A percentile compares a stretch with the other conserved stretches of the same genome.
Conservation (phyloP, 2,329 filamentous ascomycete species). For the Alternaria novae-zelandiae region DNA sequence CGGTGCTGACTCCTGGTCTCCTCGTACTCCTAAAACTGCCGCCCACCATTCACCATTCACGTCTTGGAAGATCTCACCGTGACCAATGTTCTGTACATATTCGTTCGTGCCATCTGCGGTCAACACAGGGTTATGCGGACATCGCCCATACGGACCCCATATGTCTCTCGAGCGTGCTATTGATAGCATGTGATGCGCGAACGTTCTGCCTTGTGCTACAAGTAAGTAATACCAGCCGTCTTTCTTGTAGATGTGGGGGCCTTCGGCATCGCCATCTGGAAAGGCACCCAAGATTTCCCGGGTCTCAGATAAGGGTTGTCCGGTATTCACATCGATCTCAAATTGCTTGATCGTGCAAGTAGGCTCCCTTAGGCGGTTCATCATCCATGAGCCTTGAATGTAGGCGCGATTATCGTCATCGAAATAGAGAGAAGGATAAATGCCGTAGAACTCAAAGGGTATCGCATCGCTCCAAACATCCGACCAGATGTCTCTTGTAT, state of each 20-base stretch:
- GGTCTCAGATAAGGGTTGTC: background rate
- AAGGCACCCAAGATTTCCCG: conserved; percentile 1
- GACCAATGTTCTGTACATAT: conserved; percentile 61
- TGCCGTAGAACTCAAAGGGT: background rate
- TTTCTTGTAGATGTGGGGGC: conserved; percentile 41
- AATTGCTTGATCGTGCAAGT: conserved; percentile 2
- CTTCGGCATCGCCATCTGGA: conserved; percentile 20
- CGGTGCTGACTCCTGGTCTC: conserved; percentile 8
- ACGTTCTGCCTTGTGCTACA: conserved; percentile 33
- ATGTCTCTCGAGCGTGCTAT: conserved; percentile 39
- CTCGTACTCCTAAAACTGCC: conserved; percentile 52
- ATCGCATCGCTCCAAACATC: conserved; percentile 6
- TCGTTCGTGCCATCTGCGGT: conserved; percentile 30
- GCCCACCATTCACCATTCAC: conserved; percentile 60
- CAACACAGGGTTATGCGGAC: conserved; percentile 32
- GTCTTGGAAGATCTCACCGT: conserved; percentile 65
- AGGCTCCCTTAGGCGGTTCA: background rate
- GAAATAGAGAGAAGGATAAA: conserved; percentile 6
- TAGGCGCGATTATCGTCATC: conserved; percentile 53
- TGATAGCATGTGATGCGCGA: conserved; percentile 31
- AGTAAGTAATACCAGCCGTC: conserved; percentile 43
- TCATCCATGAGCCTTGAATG: conserved; percentile 50
- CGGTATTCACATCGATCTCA: conserved; percentile 1
- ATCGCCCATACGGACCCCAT: conserved; percentile 30
- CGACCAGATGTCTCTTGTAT: conserved; percentile 1